Conservation (phyloP, 1,284 basidiomycete species). For the Cutaneotrichosporon sp. region DNA sequence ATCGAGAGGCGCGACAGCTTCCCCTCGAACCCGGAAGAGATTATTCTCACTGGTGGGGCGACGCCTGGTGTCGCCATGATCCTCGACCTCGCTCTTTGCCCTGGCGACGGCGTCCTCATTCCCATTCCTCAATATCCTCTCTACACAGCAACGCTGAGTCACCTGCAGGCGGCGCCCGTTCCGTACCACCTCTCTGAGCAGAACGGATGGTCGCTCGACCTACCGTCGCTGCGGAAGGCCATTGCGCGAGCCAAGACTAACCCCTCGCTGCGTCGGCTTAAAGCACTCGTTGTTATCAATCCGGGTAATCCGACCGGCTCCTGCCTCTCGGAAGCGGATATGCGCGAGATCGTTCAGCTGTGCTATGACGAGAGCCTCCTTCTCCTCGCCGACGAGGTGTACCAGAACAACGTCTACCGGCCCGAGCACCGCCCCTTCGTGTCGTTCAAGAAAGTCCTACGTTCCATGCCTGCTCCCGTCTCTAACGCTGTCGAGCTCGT, state of each 20-base stretch:
- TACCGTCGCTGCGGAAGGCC: constrained; percentile 61
- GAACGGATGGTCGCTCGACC: constrained; percentile 73
- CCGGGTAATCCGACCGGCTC: constrained; percentile 89
- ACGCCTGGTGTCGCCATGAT: constrained; percentile 84
- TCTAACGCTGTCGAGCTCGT: constrained; percentile 60
- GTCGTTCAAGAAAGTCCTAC: constrained; percentile 80
- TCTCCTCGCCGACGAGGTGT: constrained; percentile 86
- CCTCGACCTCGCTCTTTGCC: constrained; percentile 49
- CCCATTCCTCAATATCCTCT: constrained; percentile 96
- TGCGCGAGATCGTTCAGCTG: constrained; percentile 65
- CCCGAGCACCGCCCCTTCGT: constrained; percentile 62
- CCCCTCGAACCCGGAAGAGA: constrained; percentile 69
- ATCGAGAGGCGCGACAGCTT: constrained; percentile 77
- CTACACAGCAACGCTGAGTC: constrained; percentile 84
- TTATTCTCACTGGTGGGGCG: constrained; percentile 88
- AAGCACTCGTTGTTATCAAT: constrained; percentile 85
- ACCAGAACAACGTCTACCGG: constrained; percentile 80
- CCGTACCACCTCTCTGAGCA: constrained; percentile 81
- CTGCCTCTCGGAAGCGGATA: constrained; percentile 64
- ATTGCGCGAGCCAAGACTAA: constrained; percentile 61
- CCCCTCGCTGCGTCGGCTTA: constrained; percentile 55
- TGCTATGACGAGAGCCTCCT: constrained; percentile 77
- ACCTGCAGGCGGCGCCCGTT: constrained; percentile 67
- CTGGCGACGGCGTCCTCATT: constrained; percentile 51
- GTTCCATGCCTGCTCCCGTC: constrained; percentile 53